phyloP scores from a whole-genome alignment of 78 protist genomes.

The Dictyostelium citrinum region DNA sequence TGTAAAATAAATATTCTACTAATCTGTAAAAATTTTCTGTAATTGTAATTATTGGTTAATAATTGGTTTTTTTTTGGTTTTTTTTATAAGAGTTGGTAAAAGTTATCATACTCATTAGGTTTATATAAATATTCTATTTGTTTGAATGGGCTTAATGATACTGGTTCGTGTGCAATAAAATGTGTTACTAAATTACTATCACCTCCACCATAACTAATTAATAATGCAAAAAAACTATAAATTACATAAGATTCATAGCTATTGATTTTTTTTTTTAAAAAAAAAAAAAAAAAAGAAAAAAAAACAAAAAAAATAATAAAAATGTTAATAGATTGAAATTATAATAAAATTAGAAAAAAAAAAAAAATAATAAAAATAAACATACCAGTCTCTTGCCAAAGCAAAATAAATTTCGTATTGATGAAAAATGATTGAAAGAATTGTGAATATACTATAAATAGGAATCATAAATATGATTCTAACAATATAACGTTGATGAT shows the following conservation, averaged over 20 bases:
- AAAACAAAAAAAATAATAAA: too few relatives aligned
- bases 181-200: constrained; percentile 2
- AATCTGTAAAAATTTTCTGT: background rate
- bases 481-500: constrained; percentile 31
- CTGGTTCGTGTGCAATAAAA: background rate
- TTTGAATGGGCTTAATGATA: background rate
- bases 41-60: background rate
- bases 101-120: constrained; percentile 1
- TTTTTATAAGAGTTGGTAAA: background rate
- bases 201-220: constrained; percentile 24
- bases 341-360: too few relatives aligned
- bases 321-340: background rate
- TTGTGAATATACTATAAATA: background rate
- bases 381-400: constrained; percentile 26
- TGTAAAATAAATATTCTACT: constrained; percentile 27
- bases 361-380: background rate
- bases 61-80: background rate
- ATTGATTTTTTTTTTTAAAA: too few relatives aligned
- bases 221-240: constrained; percentile 32
- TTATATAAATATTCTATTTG: background rate
- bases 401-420: constrained; percentile 8
- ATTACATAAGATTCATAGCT: constrained; percentile 49
- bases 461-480: constrained; percentile 44
- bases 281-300: background rate
- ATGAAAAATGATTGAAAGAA: background rate